Evolutionary conservation across 1,284 basidiomycete genomes (phyloP), one percentile per base, ranked within the genome.

Genomic region (Cryptococcus wingfieldii): DNA sequence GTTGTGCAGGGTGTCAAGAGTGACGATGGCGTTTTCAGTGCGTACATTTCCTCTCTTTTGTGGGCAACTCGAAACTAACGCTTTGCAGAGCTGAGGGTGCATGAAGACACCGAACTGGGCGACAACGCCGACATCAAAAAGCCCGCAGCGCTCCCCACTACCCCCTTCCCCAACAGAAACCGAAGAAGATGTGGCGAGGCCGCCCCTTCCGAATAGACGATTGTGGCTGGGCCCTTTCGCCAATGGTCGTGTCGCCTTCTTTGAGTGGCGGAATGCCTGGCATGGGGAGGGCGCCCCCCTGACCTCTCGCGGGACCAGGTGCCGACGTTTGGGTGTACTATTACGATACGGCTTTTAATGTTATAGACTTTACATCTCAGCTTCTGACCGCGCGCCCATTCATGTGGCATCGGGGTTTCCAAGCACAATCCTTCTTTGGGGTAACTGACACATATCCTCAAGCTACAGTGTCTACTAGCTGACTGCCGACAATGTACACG

Each of bases 1-100:
- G 70, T 77, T 37, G 76, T 77, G 14, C 76, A 77, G 58, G 76
- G 76, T 19, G 60, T 58, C 27, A 54, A 65, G 56, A 63, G 67
- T 31, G 70, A 72, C 37, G 53, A 55, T 31, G 70, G 70, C 3
- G 52, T 59, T 7, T 74, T 65, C 47, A 59, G 72, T 72, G 62
- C 63, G 72, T 74, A 10, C 34, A 23, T 47, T 19, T 19, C 25
- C 38, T 16, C 12, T 19, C 38, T 13, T 41, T 18, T 23, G 47
- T 48, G 1, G 28, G 19, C 41, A 6, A 31, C 10, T 38, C 5
- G 25, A 38, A 37, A 14, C 6, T n/a, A 13, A 10, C 6, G n/a
- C 48, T 38, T 28, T 8, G 38, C 63, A 77, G 76, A 66, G 54
- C 68, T 77, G 12, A 66, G 74, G 39, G 67, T 78, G 2, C 75